Evolutionary conservation across 148 eudicot species (phyloP).

Genomic region (Cornus controversa): DNA sequence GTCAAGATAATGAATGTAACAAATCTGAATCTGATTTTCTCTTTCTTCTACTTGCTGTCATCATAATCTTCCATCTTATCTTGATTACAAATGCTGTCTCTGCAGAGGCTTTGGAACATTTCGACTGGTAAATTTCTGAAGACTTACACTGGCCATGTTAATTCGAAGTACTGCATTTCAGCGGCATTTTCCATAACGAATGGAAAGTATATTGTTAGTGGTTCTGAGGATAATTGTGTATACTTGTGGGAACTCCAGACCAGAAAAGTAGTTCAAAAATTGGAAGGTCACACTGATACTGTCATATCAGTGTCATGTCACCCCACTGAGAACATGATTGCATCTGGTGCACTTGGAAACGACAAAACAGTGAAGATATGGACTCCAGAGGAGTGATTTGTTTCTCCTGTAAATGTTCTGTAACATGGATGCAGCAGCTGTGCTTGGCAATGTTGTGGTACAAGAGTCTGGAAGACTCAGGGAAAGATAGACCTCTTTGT

Average conservation of each 20-base stretch:
- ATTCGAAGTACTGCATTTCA: conserved; percentile 84
- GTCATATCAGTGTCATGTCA: conserved; percentile 84
- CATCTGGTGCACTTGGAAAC: conserved; percentile 75
- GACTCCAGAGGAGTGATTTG: conserved; percentile 61
- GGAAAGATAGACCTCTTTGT: background rate
- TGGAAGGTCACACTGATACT: conserved; percentile 93
- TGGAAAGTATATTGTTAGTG: conserved; percentile 89
- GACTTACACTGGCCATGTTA: conserved; percentile 83
- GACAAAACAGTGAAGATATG: conserved; percentile 86
- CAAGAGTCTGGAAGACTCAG: background rate
- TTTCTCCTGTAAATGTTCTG: background rate
- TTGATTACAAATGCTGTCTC: conserved; percentile 11
- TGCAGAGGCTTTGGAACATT: conserved; percentile 92
- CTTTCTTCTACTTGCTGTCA: background rate
- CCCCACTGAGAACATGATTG: conserved; percentile 86
- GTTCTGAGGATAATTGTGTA: conserved; percentile 87
- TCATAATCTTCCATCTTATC: background rate
- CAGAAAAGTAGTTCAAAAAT: conserved; percentile 77
- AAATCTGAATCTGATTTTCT: background rate
- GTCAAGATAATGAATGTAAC: no score
- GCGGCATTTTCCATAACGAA: conserved; percentile 80
- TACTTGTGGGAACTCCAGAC: conserved; percentile 95
- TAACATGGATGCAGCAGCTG: background rate
- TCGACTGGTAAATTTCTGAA: conserved; percentile 86
- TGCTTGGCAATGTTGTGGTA: background rate